Evolutionary conservation across 495 filamentous ascomycete species (phyloP).

Genomic region (Annulohypoxylon moriforme): DNA sequence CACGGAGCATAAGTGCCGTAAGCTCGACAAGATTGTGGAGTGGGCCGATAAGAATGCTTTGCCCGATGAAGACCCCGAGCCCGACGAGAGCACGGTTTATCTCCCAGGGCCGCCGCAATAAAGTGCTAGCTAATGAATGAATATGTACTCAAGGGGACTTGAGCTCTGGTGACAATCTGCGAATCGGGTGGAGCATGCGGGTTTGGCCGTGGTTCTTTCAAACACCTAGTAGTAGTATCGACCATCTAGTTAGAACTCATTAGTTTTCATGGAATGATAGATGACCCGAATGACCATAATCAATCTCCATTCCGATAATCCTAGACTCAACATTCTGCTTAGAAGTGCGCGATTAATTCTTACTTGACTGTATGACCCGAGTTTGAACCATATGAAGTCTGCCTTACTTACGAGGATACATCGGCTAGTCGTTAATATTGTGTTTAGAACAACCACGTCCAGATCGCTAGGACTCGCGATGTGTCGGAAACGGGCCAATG

Average conservation of each 20-base stretch:
- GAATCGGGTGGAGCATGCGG: neutral
- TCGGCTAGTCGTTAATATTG: neutral
- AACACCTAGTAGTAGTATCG: neutral
- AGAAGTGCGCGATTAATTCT: neutral
- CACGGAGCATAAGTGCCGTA: slow-evolving; percentile 19
- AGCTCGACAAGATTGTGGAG: slow-evolving; percentile 19
- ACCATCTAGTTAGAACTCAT: too few relatives aligned
- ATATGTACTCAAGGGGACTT: neutral
- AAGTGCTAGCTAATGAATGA: neutral
- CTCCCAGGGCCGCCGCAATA: slow-evolving; percentile 20
- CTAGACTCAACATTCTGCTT: neutral
- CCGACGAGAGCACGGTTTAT: slow-evolving; percentile 15
- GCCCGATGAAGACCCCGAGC: slow-evolving; percentile 8
- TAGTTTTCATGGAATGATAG: neutral
- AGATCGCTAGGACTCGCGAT: neutral
- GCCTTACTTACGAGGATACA: neutral
- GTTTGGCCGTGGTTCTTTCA: neutral
- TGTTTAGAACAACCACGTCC: neutral
- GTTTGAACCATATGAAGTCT: neutral
- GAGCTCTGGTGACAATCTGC: neutral
- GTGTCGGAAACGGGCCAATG: neutral
- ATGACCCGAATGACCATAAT: too few relatives aligned
- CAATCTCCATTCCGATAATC: too few relatives aligned
- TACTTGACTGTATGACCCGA: neutral
- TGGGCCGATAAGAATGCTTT: slow-evolving; percentile 22